Base-by-base conservation (phyloP, 2,329 filamentous ascomycete species). In the Ophiostoma populinum region DNA sequence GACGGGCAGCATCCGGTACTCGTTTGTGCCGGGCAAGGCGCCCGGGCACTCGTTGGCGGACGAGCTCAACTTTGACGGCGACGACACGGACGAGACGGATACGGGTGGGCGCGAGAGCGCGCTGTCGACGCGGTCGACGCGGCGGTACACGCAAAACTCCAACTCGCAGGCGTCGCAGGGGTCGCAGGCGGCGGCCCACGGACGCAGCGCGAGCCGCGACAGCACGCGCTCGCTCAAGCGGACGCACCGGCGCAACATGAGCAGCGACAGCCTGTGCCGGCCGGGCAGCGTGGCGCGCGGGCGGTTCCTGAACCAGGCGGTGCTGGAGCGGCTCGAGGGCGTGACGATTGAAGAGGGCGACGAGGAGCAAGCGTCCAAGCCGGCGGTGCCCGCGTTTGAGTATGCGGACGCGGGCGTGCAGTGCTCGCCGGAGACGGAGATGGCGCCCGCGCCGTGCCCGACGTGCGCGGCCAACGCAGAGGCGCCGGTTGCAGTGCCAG, bases 51-150 rank as follows among this genome's bases (percentile, higher is more conserved):
- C 79, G 42, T 63, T 98, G 26, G 90, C 90, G 1, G 86, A 95
- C 46, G 90, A 98, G 56, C 66, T 98, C 36, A 76, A 81, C 42
- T 80, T 93, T 42, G 81, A 86, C 38, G 79, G 80, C 41, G 80
- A 87, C 37, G 81, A 86, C 21, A 65, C 70, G 28, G 68, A 72
- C 36, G 61, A 80, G 42, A 77, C 79, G 24, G 75, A 86, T 42
- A 67, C 76, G 29, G 78, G 82, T 33, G 75, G 75, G 2, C 70
- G 74, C 24, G 68, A 75, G 37, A 78, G 70, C 41, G 61, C 63
- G 12, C 47, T 74, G 32, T 75, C 72, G 3, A 55, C 58, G 38
- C 47, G 54, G 31, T 54, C 56, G 13, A 70, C 72, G 44, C 54
- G 53, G 24, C 63, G 70, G 17, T 69, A 59, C 35, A 56, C 60